These are phyloP conservation scores for Neurospora sp. DNA, from an alignment of 495 filamentous ascomycete species.

Conservation along the genomic window DNA sequence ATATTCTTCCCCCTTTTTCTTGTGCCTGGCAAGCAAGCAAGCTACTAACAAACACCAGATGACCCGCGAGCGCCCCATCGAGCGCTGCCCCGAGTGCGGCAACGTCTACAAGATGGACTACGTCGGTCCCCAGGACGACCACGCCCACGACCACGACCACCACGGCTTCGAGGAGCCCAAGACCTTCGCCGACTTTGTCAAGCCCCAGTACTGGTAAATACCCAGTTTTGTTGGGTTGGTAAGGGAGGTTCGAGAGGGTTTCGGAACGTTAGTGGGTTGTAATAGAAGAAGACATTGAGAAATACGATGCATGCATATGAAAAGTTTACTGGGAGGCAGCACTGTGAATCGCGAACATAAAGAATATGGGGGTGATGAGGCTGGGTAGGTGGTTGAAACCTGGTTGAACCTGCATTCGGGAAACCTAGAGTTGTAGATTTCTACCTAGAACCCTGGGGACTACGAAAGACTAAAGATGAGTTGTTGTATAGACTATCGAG, in stretches of 20 bases:
- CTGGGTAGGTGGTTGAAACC: no score
- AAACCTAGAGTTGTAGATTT: no score
- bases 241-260: not conserved
- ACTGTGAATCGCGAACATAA: not conserved
- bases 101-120: constrained; percentile 96
- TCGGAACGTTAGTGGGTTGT: not conserved
- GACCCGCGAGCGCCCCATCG: constrained; percentile 78
- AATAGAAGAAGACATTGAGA: constrained; percentile 9
- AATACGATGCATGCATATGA: not conserved
- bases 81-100: constrained; percentile 94
- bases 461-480: not conserved
- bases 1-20: not conserved
- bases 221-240: not conserved
- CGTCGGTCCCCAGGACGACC: constrained; percentile 62
- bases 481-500: not conserved
- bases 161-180: constrained; percentile 68
- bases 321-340: not conserved
- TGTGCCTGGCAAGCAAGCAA: not conserved
- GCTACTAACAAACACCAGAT: constrained; percentile 40
- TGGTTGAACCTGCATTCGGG: not conserved
- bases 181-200: constrained; percentile 88
- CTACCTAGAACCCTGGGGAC: no score
- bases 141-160: constrained; percentile 39
- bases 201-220: constrained; percentile 75
- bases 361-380: not conserved